phyloP scores from a whole-genome alignment of 1,284 basidiomycete species.

The Ceratobasidium papillatum region DNA sequence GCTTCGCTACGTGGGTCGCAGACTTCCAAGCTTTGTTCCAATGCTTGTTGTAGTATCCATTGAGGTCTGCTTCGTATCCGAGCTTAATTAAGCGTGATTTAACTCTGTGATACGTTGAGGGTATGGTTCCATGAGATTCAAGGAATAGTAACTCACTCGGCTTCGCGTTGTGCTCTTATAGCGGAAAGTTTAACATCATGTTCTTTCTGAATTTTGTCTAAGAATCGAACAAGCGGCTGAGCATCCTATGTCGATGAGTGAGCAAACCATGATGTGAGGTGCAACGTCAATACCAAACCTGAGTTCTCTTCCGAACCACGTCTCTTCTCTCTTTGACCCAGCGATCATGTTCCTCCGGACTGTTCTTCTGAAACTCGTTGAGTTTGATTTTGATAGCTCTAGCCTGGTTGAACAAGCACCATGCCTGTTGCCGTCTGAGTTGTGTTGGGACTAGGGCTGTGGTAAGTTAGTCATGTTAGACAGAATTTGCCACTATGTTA shows the following conservation, averaged over 20 bases:
- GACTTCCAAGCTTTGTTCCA: neutral
- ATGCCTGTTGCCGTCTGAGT: neutral
- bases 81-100: conserved; percentile 8
- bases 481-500: neutral
- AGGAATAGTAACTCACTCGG: neutral
- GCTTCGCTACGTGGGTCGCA: neutral
- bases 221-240: neutral
- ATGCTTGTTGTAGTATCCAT: neutral
- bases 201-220: neutral
- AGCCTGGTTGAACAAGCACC: conserved; percentile 19
- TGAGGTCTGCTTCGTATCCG: neutral
- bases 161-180: neutral
- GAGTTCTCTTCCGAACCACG: neutral
- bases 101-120: neutral
- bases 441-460: neutral
- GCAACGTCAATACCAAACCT: neutral
- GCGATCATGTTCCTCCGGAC: neutral
- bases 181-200: neutral
- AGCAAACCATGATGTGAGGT: neutral
- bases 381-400: conserved; percentile 16
- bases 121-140: neutral
- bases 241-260: neutral
- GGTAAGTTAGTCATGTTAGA: neutral
- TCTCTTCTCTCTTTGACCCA: neutral
- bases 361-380: neutral